Conservation (phyloP, 306 rosid genomes). For the apple (Malus domestica) region ASM211411v1 NC_041802.1:15686501-15687000, state of each 20-base stretch:
- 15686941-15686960: too few species aligned
- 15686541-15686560: too few species aligned
- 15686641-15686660: conserved; percentile 48
- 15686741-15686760: conserved; percentile 40
- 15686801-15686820: conserved; percentile 1
- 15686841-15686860: not conserved
- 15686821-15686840: not conserved
- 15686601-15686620: too few species aligned
- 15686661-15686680: conserved; percentile 83
- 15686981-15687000: too few species aligned
- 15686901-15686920: not conserved
- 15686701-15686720: conserved; percentile 59
- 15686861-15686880: conserved; percentile 33
- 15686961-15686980: too few species aligned
- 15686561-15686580: too few species aligned
- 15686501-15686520: too few species aligned
- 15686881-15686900: conserved; percentile 54
- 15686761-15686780: conserved; percentile 3
- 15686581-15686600: too few species aligned
- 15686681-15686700: conserved; percentile 69
- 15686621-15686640: too few species aligned
- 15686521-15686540: too few species aligned
- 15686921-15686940: too few species aligned
- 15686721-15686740: conserved; percentile 30
- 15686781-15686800: conserved; percentile 3